phyloP scores from a whole-genome alignment of 2,329 filamentous ascomycete genomes.

The Colletotrichum sublineola region DNA sequence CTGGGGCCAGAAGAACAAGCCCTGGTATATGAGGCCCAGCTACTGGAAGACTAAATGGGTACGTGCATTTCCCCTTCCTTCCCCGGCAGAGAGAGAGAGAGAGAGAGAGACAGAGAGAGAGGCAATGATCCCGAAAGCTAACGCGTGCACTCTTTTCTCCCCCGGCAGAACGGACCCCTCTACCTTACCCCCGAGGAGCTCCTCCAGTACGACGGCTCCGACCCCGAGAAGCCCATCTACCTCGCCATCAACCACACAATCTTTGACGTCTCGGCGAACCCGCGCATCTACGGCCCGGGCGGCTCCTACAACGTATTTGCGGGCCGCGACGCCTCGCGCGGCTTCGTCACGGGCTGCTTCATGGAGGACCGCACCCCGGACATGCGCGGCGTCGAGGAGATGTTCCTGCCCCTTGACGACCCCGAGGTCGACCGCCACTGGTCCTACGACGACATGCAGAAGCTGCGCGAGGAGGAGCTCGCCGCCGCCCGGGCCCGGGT shows the following conservation, averaged over 20 bases:
- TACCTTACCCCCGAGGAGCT: conserved; percentile 83
- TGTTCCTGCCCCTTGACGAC: conserved; percentile 79
- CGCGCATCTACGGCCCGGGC: conserved; percentile 82
- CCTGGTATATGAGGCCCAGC: conserved; percentile 71
- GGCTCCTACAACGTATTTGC: conserved; percentile 90
- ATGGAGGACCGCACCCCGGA: conserved; percentile 86
- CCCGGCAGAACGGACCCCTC: conserved; percentile 69
- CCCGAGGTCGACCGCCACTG: conserved; percentile 71
- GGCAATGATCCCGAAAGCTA: conserved; percentile 20
- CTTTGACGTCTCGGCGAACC: conserved; percentile 82
- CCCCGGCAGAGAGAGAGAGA: background rate
- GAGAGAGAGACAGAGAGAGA: background rate
- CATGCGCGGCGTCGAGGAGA: conserved; percentile 86
- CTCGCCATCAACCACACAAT: conserved; percentile 90
- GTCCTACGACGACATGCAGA: conserved; percentile 65
- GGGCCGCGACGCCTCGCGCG: conserved; percentile 86
- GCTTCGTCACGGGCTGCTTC: conserved; percentile 95
- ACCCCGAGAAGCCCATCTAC: conserved; percentile 84
- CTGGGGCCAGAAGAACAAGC: conserved; percentile 73
- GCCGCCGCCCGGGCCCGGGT: conserved; percentile 75
- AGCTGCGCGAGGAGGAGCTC: conserved; percentile 72
- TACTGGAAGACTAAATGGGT: conserved; percentile 74
- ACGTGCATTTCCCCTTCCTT: conserved; percentile 48
- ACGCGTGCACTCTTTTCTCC: conserved; percentile 43
- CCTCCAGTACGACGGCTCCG: conserved; percentile 79